phyloP scores from a whole-genome alignment of 2,329 filamentous ascomycete species.

The Rutstroemia sp. region DNA sequence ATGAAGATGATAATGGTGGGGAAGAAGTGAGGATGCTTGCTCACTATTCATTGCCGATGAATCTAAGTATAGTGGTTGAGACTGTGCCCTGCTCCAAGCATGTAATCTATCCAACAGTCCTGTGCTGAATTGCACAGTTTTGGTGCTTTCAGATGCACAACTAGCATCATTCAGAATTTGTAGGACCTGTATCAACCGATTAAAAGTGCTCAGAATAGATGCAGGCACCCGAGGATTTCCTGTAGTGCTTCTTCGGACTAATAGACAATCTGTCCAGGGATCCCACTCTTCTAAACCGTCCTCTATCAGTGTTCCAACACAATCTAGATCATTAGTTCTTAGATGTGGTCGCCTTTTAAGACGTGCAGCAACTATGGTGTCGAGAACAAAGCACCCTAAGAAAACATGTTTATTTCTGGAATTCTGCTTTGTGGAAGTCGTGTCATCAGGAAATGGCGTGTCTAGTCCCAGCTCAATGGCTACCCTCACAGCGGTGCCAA shows the following conservation, averaged over 20 bases:
- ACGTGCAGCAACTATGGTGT: conserved; percentile 48
- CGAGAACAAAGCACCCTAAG: conserved; percentile 55
- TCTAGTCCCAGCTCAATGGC: conserved; percentile 37
- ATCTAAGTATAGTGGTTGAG: conserved; percentile 20
- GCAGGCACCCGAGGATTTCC: conserved; percentile 24
- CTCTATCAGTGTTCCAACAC: conserved; percentile 45
- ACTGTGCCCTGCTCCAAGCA: conserved; percentile 21
- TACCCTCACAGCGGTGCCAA: conserved; percentile 56
- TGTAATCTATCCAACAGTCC: conserved; percentile 22
- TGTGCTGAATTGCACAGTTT: conserved; percentile 16
- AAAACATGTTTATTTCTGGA: conserved; percentile 36
- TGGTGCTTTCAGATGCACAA: conserved; percentile 12
- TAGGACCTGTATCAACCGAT: conserved; percentile 28
- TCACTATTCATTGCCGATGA: conserved; percentile 15
- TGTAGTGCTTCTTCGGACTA: conserved; percentile 27
- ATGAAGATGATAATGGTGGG: conserved; percentile 28
- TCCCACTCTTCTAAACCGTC: conserved; percentile 70
- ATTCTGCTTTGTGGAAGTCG: conserved; percentile 20
- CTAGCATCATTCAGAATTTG: conserved; percentile 25
- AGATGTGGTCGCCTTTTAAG: conserved; percentile 45
- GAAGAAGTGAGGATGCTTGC: conserved; percentile 19
- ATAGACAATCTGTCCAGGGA: conserved; percentile 53
- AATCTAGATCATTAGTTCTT: conserved; percentile 38
- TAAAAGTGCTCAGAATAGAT: conserved; percentile 30
- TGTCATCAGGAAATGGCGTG: conserved; percentile 22